phyloP scores from a whole-genome alignment of 2,329 filamentous ascomycete species.

The Colletotrichum sojae region DNA sequence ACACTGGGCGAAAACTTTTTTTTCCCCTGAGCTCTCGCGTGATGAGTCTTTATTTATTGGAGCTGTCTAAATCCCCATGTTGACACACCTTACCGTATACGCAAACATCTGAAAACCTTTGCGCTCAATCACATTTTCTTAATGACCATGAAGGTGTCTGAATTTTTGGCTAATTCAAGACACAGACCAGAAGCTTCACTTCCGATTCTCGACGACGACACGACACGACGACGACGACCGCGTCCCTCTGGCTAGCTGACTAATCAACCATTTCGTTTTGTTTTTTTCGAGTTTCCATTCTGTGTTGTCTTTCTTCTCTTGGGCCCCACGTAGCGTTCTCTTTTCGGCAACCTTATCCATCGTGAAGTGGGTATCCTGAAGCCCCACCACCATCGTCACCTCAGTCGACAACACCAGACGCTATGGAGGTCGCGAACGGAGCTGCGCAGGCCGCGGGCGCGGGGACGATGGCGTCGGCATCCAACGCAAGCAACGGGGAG shows the following conservation, averaged over 20 bases:
- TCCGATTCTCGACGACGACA: conserved; percentile 6
- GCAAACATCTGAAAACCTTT: conserved; percentile 62
- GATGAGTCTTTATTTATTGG: conserved; percentile 75
- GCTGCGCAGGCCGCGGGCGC: conserved; percentile 45
- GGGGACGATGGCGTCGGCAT: conserved; percentile 46
- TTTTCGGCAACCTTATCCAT: conserved; percentile 11
- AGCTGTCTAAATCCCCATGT: conserved; percentile 80
- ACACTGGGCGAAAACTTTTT: conserved; percentile 12
- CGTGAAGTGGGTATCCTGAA: conserved; percentile 8
- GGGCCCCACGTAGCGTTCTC: conserved; percentile 1
- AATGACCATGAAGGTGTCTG: conserved; percentile 3
- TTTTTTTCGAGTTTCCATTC: background rate
- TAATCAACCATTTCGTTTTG: conserved; percentile 1
- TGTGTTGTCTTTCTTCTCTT: background rate
- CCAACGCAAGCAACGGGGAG: conserved; percentile 57
- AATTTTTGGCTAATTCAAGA: conserved; percentile 38
- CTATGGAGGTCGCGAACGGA: conserved; percentile 61
- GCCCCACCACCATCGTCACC: conserved; percentile 32
- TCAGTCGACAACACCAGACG: background rate
- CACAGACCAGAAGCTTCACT: conserved; percentile 20
- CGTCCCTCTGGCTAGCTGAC: conserved; percentile 4
- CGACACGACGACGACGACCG: conserved; percentile 41
- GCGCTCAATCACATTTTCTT: conserved; percentile 9
- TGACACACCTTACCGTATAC: conserved; percentile 73
- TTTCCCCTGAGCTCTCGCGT: conserved; percentile 44